A percentile compares a stretch with the other conserved stretches of the same genome.
Conservation (phyloP, 2,329 filamentous ascomycete genomes). For the Ophiostoma perfectum region DNA sequence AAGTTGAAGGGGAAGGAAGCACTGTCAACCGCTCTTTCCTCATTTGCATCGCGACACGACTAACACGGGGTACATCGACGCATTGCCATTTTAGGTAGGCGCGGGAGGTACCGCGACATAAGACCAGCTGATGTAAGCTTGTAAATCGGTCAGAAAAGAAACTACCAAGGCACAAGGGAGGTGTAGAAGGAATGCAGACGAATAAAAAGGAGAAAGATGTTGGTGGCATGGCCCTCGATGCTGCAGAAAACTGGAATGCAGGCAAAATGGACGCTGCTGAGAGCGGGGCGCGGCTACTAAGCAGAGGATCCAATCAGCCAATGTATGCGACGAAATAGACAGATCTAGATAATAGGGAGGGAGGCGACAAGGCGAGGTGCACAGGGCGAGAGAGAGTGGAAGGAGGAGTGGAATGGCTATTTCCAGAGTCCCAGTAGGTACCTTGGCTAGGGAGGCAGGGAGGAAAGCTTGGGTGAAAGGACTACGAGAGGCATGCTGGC, state of each 20-base stretch:
- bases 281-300: not conserved
- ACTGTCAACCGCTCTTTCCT: slow-evolving; percentile 21
- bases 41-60: slow-evolving; percentile 8
- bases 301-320: not conserved
- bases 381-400: not conserved
- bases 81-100: not conserved
- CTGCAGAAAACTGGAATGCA: slow-evolving; percentile 20
- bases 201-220: slow-evolving; percentile 15
- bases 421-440: slow-evolving; percentile 6
- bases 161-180: slow-evolving; percentile 8
- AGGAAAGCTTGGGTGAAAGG: not conserved
- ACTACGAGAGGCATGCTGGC: slow-evolving; percentile 5
- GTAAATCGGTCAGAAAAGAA: not conserved
- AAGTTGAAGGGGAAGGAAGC: slow-evolving; percentile 21
- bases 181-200: slow-evolving; percentile 18
- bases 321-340: not conserved
- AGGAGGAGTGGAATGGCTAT: not conserved
- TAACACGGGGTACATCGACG: slow-evolving; percentile 16
- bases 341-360: not conserved
- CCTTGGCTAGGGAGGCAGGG: slow-evolving; percentile 22
- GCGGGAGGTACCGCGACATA: not conserved
- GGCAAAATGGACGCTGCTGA: not conserved
- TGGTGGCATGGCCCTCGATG: not conserved
- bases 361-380: not conserved
- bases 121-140: slow-evolving; percentile 9